Conservation (phyloP, 176 grass and related monocot species). For the Oryza meridionalis region DNA sequence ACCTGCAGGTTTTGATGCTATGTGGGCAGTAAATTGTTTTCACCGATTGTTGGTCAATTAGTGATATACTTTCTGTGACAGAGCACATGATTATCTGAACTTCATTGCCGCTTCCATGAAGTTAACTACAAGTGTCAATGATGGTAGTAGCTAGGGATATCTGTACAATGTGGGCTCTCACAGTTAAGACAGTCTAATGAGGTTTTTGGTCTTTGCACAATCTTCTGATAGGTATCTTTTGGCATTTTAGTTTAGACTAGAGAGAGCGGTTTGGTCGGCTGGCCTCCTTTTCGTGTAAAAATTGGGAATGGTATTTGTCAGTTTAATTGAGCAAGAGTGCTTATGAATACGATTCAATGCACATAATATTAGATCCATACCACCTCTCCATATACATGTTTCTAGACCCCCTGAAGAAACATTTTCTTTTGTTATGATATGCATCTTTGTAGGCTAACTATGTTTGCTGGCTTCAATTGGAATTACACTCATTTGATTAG, state of each 20-base stretch:
- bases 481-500: not conserved
- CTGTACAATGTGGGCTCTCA: too few relatives aligned
- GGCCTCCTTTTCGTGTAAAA: not conserved
- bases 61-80: not conserved
- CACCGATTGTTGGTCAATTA: not conserved
- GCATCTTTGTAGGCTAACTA: not conserved
- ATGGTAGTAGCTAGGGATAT: not conserved
- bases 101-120: not conserved
- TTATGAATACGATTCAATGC: not conserved
- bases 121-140: not conserved
- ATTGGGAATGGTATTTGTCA: not conserved
- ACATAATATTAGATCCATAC: slow-evolving; percentile 1
- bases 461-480: not conserved
- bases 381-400: not conserved
- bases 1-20: not conserved
- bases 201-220: not conserved
- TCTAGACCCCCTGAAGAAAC: not conserved
- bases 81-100: not conserved
- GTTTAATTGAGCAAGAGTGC: not conserved
- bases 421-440: slow-evolving; percentile 11
- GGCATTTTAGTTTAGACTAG: not conserved
- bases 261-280: not conserved
- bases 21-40: not conserved
- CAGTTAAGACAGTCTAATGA: too few relatives aligned
- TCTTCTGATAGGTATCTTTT: not conserved